phyloP scores from a whole-genome alignment of 352 stramenopile genomes.

The Globisporangium barbulae region DNA sequence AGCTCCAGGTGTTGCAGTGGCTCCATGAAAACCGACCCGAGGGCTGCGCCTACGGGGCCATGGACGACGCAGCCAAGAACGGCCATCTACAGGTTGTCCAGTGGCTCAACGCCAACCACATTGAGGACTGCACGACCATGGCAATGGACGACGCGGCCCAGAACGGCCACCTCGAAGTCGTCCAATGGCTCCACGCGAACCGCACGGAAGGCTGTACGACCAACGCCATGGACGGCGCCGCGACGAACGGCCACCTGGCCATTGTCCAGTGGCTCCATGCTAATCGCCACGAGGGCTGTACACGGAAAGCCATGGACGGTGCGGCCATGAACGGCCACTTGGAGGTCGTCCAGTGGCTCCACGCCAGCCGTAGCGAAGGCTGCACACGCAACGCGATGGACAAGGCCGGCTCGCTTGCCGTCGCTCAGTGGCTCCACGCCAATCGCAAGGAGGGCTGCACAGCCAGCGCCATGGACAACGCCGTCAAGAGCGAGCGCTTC shows the following conservation, averaged over 20 bases:
- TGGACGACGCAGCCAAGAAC: conserved; percentile 19
- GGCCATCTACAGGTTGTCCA: conserved; percentile 12
- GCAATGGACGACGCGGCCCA: conserved; percentile 19
- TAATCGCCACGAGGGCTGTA: conserved; percentile 8
- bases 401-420: conserved; percentile 11
- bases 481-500: conserved; percentile 11
- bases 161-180: conserved; percentile 10
- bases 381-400: conserved; percentile 18
- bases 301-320: conserved; percentile 10
- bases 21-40: conserved; percentile 20
- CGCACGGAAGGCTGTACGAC: conserved; percentile 17
- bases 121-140: conserved; percentile 18
- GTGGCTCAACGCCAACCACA: conserved; percentile 14
- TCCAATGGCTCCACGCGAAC: conserved; percentile 17
- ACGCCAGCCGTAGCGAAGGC: conserved; percentile 25
- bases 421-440: conserved; percentile 18
- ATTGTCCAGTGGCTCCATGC: conserved; percentile 13
- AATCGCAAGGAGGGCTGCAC: conserved; percentile 20
- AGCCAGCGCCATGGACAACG: conserved; percentile 12
- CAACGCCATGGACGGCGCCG: conserved; percentile 17
- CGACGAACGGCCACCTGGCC: conserved; percentile 4
- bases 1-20: conserved; percentile 21
- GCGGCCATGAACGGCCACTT: conserved; percentile 24
- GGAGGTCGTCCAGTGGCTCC: conserved; percentile 31
- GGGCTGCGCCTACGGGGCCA: conserved; percentile 22